These are phyloP conservation scores for Smithsoniella earleae DNA, from an alignment of 163 green algal species.

Conservation along the genomic window DNA sequence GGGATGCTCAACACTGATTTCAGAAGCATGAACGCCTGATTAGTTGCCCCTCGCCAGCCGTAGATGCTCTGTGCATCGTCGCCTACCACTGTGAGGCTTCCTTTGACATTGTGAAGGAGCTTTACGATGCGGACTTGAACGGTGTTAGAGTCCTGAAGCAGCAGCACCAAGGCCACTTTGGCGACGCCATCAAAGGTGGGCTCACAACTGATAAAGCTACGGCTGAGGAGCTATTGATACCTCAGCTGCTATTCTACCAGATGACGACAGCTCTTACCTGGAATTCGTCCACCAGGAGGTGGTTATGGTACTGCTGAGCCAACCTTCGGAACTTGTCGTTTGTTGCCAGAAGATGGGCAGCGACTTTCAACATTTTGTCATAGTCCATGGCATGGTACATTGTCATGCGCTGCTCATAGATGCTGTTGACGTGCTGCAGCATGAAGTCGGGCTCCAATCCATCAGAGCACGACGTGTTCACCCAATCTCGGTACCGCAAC, in stretches of 20 bases:
- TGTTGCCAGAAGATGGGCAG: background rate
- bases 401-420: slow-evolving; percentile 15
- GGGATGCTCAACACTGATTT: background rate
- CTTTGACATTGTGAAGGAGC: slow-evolving; percentile 31
- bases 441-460: background rate
- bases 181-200: no score
- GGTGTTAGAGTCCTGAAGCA: slow-evolving; percentile 36
- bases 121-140: slow-evolving; percentile 39
- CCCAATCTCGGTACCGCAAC: background rate
- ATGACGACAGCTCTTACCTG: background rate
- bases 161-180: no score
- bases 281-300: slow-evolving; percentile 40
- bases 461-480: background rate
- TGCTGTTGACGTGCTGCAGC: background rate
- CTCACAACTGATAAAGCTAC: no score
- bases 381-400: slow-evolving; percentile 3
- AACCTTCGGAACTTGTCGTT: background rate
- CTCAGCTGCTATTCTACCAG: background rate
- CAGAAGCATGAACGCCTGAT: slow-evolving; percentile 19
- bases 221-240: no score
- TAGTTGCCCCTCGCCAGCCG: slow-evolving; percentile 16
- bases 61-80: slow-evolving; percentile 47
- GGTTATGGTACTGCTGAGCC: background rate
- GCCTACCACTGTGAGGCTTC: slow-evolving; percentile 42
- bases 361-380: slow-evolving; percentile 11